These are phyloP conservation scores for Apiospora rasikravindrae DNA, from an alignment of 2,329 filamentous ascomycete species.

Conservation along the genomic window DNA sequence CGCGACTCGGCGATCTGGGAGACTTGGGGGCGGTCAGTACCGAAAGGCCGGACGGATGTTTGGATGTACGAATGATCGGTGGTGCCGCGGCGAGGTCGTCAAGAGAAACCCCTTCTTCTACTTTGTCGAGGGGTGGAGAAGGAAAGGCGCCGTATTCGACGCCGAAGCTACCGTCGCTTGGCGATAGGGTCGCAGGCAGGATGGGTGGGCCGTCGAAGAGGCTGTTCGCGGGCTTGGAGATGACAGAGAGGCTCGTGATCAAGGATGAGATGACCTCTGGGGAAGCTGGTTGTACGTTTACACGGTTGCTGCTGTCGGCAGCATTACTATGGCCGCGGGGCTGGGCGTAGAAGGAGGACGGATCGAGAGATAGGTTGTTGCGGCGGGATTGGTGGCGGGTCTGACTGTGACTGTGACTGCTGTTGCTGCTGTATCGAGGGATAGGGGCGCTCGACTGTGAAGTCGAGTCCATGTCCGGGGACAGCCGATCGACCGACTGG, in stretches of 20 bases:
- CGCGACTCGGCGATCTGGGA: constrained; percentile 54
- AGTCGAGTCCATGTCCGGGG: constrained; percentile 21
- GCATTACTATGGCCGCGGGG: constrained; percentile 26
- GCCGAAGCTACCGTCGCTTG: constrained; percentile 63
- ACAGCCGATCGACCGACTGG: constrained; percentile 4
- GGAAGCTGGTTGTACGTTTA: constrained; percentile 53
- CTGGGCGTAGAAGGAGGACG: constrained; percentile 37
- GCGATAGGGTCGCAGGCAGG: constrained; percentile 42
- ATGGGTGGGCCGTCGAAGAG: constrained; percentile 68
- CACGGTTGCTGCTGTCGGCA: constrained; percentile 30
- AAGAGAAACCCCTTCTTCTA: constrained; percentile 54
- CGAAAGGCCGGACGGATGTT: constrained; percentile 78
- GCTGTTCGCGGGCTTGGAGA: constrained; percentile 68
- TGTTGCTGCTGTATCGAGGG: constrained; percentile 26
- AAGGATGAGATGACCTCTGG: constrained; percentile 73
- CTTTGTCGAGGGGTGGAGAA: constrained; percentile 54
- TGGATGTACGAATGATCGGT: constrained; percentile 81
- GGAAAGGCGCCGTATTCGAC: constrained; percentile 75
- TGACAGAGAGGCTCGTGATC: constrained; percentile 73
- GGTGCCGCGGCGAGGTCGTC: constrained; percentile 67
- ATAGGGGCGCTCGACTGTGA: constrained; percentile 32
- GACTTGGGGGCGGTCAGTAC: constrained; percentile 68
- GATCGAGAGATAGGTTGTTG: constrained; percentile 35
- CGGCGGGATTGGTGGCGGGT: constrained; percentile 38
- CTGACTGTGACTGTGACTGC: constrained; percentile 25